Conservation (phyloP, 2,329 filamentous ascomycete species). For the Aspergillus sp. region DNA sequence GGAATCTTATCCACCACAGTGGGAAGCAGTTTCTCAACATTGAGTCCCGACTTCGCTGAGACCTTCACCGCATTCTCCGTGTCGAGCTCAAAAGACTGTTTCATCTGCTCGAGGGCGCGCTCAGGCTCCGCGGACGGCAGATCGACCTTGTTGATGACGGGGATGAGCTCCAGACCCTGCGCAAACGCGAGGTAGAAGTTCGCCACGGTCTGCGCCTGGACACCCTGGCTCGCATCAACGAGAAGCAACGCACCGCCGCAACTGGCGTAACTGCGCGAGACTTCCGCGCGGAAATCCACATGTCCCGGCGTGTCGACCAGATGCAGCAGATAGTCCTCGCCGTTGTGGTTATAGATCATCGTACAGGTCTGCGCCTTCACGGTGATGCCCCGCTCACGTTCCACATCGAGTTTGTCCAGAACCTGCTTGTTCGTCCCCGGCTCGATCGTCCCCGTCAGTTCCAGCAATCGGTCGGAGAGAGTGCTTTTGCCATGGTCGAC, state of each 20-base stretch:
- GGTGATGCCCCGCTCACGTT: constrained; percentile 92
- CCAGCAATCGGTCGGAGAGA: constrained; percentile 84
- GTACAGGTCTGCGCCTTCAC: constrained; percentile 98
- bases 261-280: constrained; percentile 91
- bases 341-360: constrained; percentile 89
- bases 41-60: constrained; percentile 90
- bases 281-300: constrained; percentile 96
- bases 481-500: constrained; percentile 99
- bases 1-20: constrained; percentile 84
- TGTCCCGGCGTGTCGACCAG: constrained; percentile 96
- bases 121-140: constrained; percentile 85
- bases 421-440: constrained; percentile 90
- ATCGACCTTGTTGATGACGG: constrained; percentile 96
- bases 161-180: constrained; percentile 80
- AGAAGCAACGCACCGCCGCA: constrained; percentile 90
- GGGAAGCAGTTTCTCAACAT: constrained; percentile 79
- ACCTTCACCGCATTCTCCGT: constrained; percentile 72
- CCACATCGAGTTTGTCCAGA: constrained; percentile 93
- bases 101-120: constrained; percentile 81
- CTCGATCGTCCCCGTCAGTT: constrained; percentile 90
- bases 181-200: constrained; percentile 98
- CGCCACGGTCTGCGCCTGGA: constrained; percentile 96
- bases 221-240: constrained; percentile 92
- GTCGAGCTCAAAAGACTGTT: constrained; percentile 82
- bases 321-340: constrained; percentile 87